Evolutionary conservation across 2,329 filamentous ascomycete genomes (phyloP).

Genomic region (Colletotrichum eleusines): DNA sequence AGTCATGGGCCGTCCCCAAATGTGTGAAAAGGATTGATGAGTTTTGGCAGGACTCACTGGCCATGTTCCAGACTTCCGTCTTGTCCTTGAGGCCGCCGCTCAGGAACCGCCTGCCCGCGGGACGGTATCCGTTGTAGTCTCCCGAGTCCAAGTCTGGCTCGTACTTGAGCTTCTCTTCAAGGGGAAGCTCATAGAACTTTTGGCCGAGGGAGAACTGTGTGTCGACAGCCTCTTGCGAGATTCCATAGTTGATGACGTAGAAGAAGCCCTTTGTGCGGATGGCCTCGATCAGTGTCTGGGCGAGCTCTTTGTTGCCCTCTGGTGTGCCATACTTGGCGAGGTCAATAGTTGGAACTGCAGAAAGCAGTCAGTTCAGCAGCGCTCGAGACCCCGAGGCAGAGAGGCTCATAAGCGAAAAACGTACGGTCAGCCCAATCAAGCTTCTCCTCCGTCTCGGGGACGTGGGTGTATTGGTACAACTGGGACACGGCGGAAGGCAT

Average conservation of each 20-base stretch:
- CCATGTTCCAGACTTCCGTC: slow-evolving; percentile 55
- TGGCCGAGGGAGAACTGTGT: slow-evolving; percentile 70
- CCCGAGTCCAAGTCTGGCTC: slow-evolving; percentile 60
- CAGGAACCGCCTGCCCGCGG: slow-evolving; percentile 55
- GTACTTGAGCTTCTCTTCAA: slow-evolving; percentile 71
- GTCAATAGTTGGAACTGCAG: slow-evolving; percentile 50
- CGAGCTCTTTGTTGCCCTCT: slow-evolving; percentile 48
- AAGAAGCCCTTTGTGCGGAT: slow-evolving; percentile 62
- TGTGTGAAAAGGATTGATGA: not conserved
- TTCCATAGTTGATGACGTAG: slow-evolving; percentile 72
- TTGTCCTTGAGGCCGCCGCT: slow-evolving; percentile 55
- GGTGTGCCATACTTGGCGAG: slow-evolving; percentile 50
- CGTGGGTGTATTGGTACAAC: slow-evolving; percentile 51
- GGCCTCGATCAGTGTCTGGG: slow-evolving; percentile 49
- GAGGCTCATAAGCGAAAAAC: not conserved
- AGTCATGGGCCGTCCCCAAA: not conserved
- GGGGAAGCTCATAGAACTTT: slow-evolving; percentile 64
- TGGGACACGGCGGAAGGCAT: slow-evolving; percentile 51
- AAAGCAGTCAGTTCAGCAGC: not conserved
- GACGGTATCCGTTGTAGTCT: slow-evolving; percentile 69
- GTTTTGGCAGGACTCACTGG: slow-evolving; percentile 45
- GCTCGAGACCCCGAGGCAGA: not conserved
- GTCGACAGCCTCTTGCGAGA: slow-evolving; percentile 69
- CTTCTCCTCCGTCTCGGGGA: slow-evolving; percentile 53
- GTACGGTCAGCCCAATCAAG: slow-evolving; percentile 54